Conservation (phyloP, 352 stramenopile genomes). For the Phytophthora uliginosa region DNA sequence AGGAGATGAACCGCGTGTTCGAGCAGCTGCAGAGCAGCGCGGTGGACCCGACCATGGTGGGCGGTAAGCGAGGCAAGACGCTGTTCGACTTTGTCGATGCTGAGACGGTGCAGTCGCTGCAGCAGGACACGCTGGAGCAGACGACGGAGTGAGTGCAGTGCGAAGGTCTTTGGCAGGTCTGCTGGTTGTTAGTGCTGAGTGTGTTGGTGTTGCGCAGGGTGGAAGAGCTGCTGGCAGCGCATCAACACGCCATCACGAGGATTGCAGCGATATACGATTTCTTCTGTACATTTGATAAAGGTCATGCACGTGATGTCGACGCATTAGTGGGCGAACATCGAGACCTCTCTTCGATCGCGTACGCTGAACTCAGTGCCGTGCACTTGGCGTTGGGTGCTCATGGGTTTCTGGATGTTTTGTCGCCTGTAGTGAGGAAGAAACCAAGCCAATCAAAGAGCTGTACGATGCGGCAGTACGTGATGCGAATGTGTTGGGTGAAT, state of each 20-base stretch:
- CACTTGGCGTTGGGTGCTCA: neutral
- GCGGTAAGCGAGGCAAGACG: slow-evolving; percentile 68
- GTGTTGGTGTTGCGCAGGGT: slow-evolving; percentile 42
- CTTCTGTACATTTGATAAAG: slow-evolving; percentile 69
- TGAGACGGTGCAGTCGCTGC: slow-evolving; percentile 81
- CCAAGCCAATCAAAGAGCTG: slow-evolving; percentile 47
- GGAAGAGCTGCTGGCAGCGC: slow-evolving; percentile 69
- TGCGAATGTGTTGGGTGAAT: neutral
- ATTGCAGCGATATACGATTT: slow-evolving; percentile 73
- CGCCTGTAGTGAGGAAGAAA: slow-evolving; percentile 35
- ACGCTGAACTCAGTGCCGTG: slow-evolving; percentile 5
- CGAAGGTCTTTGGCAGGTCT: neutral
- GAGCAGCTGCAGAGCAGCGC: slow-evolving; percentile 56
- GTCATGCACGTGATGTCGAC: slow-evolving; percentile 44
- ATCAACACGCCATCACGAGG: slow-evolving; percentile 70
- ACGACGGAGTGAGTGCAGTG: slow-evolving; percentile 63
- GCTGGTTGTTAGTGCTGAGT: neutral
- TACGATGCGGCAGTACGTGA: slow-evolving; percentile 56
- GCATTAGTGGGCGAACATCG: slow-evolving; percentile 41
- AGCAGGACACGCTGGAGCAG: slow-evolving; percentile 81
- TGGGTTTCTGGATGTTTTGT: neutral
- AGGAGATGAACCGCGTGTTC: slow-evolving; percentile 84
- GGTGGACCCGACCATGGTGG: slow-evolving; percentile 69
- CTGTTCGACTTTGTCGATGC: slow-evolving; percentile 90
- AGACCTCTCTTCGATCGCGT: slow-evolving; percentile 35